phyloP scores from a whole-genome alignment of 495 filamentous ascomycete species.

The Aspergillus olivimuriae region DNA sequence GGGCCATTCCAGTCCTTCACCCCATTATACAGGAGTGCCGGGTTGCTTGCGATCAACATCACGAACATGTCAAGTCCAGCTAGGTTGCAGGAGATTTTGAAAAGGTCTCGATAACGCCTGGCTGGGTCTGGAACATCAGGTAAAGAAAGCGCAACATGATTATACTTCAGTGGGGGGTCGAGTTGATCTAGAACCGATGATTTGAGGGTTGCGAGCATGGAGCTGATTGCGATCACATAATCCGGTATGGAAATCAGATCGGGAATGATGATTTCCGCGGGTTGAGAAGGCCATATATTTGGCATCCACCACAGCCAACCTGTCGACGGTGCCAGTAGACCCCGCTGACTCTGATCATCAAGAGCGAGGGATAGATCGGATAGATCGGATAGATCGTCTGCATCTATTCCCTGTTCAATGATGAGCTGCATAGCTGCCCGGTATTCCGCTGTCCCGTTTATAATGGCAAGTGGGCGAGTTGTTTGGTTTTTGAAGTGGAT shows the following conservation, averaged over 20 bases:
- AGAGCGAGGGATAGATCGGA: background rate
- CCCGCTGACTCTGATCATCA: background rate
- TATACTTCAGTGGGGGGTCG: slow-evolving; percentile 1
- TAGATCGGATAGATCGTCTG: slow-evolving; percentile 1
- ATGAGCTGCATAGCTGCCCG: slow-evolving; percentile 1
- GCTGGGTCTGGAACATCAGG: background rate
- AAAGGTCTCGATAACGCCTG: background rate
- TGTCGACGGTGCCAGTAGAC: too few relatives aligned
- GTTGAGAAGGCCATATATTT: background rate
- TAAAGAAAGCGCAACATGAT: background rate
- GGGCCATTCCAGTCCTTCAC: slow-evolving; percentile 1
- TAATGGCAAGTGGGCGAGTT: background rate
- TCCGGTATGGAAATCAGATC: background rate
- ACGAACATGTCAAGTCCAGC: slow-evolving; percentile 3
- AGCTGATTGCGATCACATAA: background rate
- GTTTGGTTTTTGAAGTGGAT: slow-evolving; percentile 1
- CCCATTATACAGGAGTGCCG: background rate
- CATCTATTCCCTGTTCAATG: background rate
- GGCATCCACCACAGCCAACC: background rate
- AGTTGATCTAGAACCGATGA: background rate
- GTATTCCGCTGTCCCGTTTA: slow-evolving; percentile 5
- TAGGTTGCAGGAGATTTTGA: background rate
- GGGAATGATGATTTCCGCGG: background rate
- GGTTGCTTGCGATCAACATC: background rate
- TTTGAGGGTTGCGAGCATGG: slow-evolving; percentile 4